Conservation (phyloP, 352 stramenopile species). For the Phytopythium delawarense region DNA sequence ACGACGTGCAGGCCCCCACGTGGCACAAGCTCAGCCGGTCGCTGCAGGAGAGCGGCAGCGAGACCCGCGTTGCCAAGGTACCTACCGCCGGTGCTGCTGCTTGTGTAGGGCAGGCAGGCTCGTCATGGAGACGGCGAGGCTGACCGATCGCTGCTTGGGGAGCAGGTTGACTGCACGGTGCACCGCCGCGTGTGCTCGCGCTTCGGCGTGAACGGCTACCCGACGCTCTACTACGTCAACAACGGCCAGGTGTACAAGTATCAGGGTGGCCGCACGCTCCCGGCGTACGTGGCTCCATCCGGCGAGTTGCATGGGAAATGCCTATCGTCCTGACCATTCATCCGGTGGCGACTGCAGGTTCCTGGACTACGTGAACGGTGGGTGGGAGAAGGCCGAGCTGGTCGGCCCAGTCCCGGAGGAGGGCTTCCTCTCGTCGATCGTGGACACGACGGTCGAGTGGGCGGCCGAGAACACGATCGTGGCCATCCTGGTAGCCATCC, state of each 20-base stretch:
- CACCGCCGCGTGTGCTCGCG: slow-evolving; percentile 80
- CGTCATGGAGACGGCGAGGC: no score
- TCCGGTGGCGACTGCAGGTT: slow-evolving; percentile 19
- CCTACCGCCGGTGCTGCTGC: not conserved
- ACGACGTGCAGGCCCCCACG: slow-evolving; percentile 24
- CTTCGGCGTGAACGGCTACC: slow-evolving; percentile 79
- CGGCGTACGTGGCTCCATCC: slow-evolving; percentile 33
- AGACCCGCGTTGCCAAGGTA: slow-evolving; percentile 59
- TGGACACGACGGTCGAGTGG: slow-evolving; percentile 64
- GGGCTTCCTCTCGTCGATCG: slow-evolving; percentile 53
- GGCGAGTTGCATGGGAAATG: not conserved
- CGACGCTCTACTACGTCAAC: slow-evolving; percentile 73
- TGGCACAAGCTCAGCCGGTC: slow-evolving; percentile 78
- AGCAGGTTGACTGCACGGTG: slow-evolving; percentile 55
- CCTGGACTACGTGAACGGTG: slow-evolving; percentile 55
- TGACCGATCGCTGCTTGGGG: not conserved
- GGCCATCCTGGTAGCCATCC: slow-evolving; percentile 50
- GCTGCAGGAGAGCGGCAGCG: slow-evolving; percentile 57
- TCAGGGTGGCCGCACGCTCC: slow-evolving; percentile 59
- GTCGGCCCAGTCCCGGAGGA: slow-evolving; percentile 60
- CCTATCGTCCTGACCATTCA: not conserved
- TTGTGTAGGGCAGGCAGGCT: not conserved
- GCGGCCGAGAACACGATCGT: slow-evolving; percentile 64
- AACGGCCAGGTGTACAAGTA: slow-evolving; percentile 77
- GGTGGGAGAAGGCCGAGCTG: slow-evolving; percentile 45